phyloP scores from a whole-genome alignment of 2,329 filamentous ascomycete species.

The Triangularia setosa region DNA sequence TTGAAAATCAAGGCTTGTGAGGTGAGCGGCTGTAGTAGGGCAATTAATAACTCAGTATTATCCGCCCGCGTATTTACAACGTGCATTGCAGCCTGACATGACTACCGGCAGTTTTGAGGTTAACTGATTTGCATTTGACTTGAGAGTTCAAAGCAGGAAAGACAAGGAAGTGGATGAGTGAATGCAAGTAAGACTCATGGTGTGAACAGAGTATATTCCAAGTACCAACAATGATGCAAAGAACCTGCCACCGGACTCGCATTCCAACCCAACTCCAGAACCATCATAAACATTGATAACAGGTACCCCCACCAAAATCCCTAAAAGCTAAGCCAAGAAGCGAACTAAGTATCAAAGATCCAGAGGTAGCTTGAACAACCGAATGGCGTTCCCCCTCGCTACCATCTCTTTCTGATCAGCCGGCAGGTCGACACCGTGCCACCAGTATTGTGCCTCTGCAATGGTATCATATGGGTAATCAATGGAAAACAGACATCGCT shows the following conservation, averaged over 20 bases:
- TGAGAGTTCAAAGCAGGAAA: too few species aligned
- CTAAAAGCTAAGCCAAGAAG: too few species aligned
- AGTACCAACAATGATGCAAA: too few species aligned
- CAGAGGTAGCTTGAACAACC: slow-evolving; percentile 33
- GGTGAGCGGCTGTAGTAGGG: not conserved
- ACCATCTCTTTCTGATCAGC: slow-evolving; percentile 28
- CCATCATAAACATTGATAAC: not conserved
- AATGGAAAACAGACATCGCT: slow-evolving; percentile 39
- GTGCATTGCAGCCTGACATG: not conserved
- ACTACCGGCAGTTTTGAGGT: not conserved
- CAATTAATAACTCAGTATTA: not conserved
- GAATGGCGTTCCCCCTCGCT: slow-evolving; percentile 31
- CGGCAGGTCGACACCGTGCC: slow-evolving; percentile 30
- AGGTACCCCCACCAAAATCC: not conserved
- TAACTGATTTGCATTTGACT: too few species aligned
- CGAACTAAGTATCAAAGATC: slow-evolving; percentile 15
- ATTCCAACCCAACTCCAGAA: not conserved
- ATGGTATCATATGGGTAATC: slow-evolving; percentile 36
- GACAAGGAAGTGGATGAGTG: too few species aligned
- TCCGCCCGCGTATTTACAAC: too few species aligned
- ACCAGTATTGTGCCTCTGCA: slow-evolving; percentile 33
- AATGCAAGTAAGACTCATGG: too few species aligned
- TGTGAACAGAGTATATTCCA: too few species aligned
- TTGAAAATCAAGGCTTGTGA: not conserved
- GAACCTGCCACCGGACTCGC: too few species aligned